A percentile compares a stretch with the other conserved stretches of the same genome.
Conservation (phyloP, 768 basidiomycete species). For the Russula abietina region DNA sequence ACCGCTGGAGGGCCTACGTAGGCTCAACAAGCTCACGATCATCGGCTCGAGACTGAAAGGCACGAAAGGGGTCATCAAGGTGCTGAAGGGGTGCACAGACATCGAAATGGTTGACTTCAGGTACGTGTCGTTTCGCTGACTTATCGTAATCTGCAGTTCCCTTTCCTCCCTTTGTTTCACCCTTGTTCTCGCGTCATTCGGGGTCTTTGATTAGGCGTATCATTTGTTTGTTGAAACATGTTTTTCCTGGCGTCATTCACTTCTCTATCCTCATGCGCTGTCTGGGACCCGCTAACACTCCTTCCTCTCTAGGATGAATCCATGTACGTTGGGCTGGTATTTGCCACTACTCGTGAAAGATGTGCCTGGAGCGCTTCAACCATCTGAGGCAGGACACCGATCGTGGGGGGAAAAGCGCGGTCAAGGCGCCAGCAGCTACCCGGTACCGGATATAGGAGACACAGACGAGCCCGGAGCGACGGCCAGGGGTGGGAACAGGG, state of each 20-base stretch:
- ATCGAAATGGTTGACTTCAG: slow-evolving; percentile 90
- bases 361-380: slow-evolving; percentile 59
- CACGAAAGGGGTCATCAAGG: slow-evolving; percentile 65
- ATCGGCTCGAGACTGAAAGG: slow-evolving; percentile 78
- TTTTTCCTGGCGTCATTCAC: not conserved
- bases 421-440: slow-evolving; percentile 27
- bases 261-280: not conserved
- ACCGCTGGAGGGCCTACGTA: slow-evolving; percentile 60
- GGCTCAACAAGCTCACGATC: slow-evolving; percentile 78
- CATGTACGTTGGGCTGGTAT: slow-evolving; percentile 94
- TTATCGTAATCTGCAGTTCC: slow-evolving; percentile 20
- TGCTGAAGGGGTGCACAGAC: slow-evolving; percentile 65
- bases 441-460: slow-evolving; percentile 25
- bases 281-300: slow-evolving; percentile 5
- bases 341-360: slow-evolving; percentile 76
- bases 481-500: slow-evolving; percentile 32
- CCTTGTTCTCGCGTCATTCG: slow-evolving; percentile 2
- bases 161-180: slow-evolving; percentile 7
- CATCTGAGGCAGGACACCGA: slow-evolving; percentile 38
- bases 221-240: not conserved
- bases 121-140: slow-evolving; percentile 40
- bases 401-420: slow-evolving; percentile 23
- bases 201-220: slow-evolving; percentile 10
- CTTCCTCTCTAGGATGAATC: slow-evolving; percentile 69
- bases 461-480: slow-evolving; percentile 27